phyloP scores from a whole-genome alignment of 2,329 filamentous ascomycete genomes.

The Clonostachys solani region DNA sequence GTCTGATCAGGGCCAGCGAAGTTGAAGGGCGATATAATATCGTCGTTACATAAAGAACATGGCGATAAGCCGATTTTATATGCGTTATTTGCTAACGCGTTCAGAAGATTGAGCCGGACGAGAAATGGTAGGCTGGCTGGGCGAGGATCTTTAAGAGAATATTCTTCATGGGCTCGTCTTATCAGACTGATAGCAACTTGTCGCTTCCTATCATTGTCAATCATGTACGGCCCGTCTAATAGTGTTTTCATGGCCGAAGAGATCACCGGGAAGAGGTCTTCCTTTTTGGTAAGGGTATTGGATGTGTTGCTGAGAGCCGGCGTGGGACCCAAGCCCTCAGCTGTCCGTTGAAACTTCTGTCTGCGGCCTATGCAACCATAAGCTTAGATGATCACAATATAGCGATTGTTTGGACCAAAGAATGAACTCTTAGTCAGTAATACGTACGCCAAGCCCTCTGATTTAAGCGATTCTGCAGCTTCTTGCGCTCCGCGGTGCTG shows the following conservation, averaged over 20 bases:
- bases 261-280: not conserved
- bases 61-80: not conserved
- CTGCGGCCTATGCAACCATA: too few relatives aligned
- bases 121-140: constrained; percentile 1
- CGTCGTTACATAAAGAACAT: not conserved
- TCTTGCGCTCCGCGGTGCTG: constrained; percentile 13
- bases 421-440: not conserved
- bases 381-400: too few relatives aligned
- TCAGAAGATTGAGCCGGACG: constrained; percentile 5
- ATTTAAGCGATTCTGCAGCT: constrained; percentile 15
- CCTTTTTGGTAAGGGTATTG: not conserved
- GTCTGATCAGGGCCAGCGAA: not conserved
- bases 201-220: not conserved
- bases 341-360: too few relatives aligned
- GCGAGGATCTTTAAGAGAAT: not conserved
- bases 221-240: not conserved
- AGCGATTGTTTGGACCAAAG: not conserved
- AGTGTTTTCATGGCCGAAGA: not conserved
- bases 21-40: not conserved
- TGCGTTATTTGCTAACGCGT: constrained; percentile 3
- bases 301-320: constrained; percentile 45
- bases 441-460: constrained; percentile 12
- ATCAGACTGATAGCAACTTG: not conserved
- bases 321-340: constrained; percentile 32
- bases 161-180: not conserved